Evolutionary conservation across 2,329 filamentous ascomycete species (phyloP).

Genomic region (Penicillium olsonii): DNA sequence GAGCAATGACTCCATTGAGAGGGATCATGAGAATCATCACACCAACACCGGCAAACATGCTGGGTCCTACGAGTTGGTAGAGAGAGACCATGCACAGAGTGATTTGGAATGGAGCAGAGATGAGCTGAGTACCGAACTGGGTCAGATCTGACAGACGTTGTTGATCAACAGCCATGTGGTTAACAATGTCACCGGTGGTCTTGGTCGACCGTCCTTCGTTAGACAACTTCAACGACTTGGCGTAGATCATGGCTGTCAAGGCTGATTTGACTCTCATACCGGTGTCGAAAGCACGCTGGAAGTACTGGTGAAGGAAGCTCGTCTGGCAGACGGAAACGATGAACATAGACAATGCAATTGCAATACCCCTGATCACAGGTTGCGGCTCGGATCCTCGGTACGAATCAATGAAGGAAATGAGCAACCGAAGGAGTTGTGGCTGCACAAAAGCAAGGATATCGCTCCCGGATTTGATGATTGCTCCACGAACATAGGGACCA

Average conservation of each 20-base stretch:
- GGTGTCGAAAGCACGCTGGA: constrained; percentile 89
- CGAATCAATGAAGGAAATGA: constrained; percentile 83
- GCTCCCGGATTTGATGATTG: constrained; percentile 85
- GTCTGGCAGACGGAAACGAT: constrained; percentile 83
- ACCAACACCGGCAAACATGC: constrained; percentile 91
- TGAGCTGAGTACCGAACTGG: constrained; percentile 91
- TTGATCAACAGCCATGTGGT: constrained; percentile 98
- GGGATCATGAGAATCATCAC: constrained; percentile 99
- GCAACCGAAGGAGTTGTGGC: constrained; percentile 79
- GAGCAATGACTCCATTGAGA: constrained; percentile 86
- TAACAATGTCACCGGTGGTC: constrained; percentile 96
- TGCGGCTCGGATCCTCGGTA: constrained; percentile 67
- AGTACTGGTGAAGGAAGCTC: constrained; percentile 92
- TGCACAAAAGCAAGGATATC: constrained; percentile 86
- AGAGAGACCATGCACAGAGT: constrained; percentile 91
- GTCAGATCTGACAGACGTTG: constrained; percentile 92
- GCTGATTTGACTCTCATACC: constrained; percentile 96
- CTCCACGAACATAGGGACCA: constrained; percentile 76
- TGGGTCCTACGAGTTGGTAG: constrained; percentile 90
- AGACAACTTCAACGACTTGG: constrained; percentile 84
- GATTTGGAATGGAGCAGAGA: constrained; percentile 98
- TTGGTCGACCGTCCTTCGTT: constrained; percentile 89
- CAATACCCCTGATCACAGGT: constrained; percentile 78
- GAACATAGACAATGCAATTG: constrained; percentile 93
- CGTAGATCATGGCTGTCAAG: constrained; percentile 86